These are phyloP conservation scores for Suillus ampliporus DNA, from an alignment of 768 basidiomycete species.

Conservation along the genomic window DNA sequence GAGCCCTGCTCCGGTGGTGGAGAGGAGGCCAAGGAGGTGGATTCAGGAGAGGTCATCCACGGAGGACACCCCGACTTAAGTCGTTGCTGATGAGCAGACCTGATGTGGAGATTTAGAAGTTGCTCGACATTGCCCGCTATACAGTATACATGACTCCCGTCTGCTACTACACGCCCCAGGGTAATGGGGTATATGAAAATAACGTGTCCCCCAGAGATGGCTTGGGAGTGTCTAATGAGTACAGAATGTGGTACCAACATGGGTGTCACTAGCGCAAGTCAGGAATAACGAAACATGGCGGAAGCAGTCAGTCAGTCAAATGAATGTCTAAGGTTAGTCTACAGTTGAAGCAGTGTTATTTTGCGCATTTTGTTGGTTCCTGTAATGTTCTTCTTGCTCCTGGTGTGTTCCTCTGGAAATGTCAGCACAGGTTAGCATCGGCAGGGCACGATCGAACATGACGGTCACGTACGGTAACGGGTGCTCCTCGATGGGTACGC, in stretches of 20 bases:
- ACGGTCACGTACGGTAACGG: conserved; percentile 51
- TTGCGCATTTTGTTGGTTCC: conserved; percentile 42
- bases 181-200: conserved; percentile 1
- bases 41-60: conserved; percentile 67
- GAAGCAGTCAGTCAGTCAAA: background rate
- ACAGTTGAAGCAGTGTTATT: conserved; percentile 19
- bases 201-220: background rate
- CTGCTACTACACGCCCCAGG: conserved; percentile 3
- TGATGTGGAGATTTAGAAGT: background rate
- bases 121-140: background rate
- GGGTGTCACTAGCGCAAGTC: background rate
- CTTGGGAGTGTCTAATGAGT: background rate
- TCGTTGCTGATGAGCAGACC: background rate
- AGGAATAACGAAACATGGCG: background rate
- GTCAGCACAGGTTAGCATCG: conserved; percentile 19
- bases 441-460: conserved; percentile 6
- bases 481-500: conserved; percentile 79
- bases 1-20: conserved; percentile 47
- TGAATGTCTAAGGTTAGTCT: conserved; percentile 25
- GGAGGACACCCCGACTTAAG: conserved; percentile 20
- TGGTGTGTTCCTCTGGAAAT: conserved; percentile 59
- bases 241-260: background rate
- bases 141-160: background rate
- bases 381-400: conserved; percentile 64
- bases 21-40: conserved; percentile 77